A percentile compares a stretch with the other conserved stretches of the same genome.
Conservation (phyloP, 768 basidiomycete genomes). For the Calocybe gangraenosa region DNA sequence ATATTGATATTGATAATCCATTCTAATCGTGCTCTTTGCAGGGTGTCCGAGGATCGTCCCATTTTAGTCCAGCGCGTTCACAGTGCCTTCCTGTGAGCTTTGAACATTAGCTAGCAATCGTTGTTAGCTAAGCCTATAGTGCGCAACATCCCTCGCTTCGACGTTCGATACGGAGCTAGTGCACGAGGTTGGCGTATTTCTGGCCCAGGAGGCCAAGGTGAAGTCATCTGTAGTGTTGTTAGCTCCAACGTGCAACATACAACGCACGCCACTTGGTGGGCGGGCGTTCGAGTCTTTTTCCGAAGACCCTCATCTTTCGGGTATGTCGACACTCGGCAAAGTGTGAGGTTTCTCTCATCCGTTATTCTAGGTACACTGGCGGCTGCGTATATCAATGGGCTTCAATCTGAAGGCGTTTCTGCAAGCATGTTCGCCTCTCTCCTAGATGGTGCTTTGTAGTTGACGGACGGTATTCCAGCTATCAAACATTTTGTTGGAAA, state of each 20-base stretch:
- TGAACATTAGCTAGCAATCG: background rate
- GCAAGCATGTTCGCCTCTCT: constrained; percentile 35
- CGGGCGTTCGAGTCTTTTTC: constrained; percentile 70
- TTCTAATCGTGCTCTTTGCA: constrained; percentile 17
- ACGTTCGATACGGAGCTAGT: constrained; percentile 65
- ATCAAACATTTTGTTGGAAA: constrained; percentile 76
- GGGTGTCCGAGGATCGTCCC: constrained; percentile 67
- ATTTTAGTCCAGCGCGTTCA: constrained; percentile 61
- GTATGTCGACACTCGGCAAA: constrained; percentile 21
- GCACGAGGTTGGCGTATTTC: constrained; percentile 48
- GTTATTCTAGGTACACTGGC: constrained; percentile 45
- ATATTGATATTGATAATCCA: background rate
- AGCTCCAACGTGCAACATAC: constrained; percentile 76
- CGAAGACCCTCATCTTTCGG: constrained; percentile 67
- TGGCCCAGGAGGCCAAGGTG: constrained; percentile 62
- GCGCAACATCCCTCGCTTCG: constrained; percentile 65
- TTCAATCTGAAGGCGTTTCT: constrained; percentile 62
- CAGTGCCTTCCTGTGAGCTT: constrained; percentile 57
- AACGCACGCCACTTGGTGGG: constrained; percentile 58
- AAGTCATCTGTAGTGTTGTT: constrained; percentile 62
- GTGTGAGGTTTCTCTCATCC: background rate
- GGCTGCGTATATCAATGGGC: constrained; percentile 63
- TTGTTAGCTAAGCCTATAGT: constrained; percentile 23
- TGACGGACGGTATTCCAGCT: constrained; percentile 25
- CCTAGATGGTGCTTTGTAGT: background rate